A percentile compares a stretch with the other conserved stretches of the same genome.
Conservation (phyloP, 2,329 filamentous ascomycete genomes). For the Microdochium nivale region DNA sequence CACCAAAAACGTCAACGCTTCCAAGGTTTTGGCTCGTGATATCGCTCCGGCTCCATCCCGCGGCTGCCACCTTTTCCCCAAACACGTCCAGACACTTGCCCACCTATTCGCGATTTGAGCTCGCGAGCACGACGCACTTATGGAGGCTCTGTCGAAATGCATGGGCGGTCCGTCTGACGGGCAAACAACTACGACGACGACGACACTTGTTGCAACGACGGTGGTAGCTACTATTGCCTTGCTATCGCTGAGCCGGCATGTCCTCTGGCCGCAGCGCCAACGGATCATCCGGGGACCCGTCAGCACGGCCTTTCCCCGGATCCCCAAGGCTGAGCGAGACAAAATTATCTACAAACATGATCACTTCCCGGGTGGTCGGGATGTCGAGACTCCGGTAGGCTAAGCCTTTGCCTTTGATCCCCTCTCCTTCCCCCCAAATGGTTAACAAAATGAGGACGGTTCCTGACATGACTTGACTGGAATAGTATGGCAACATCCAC, state of each 20-base stretch:
- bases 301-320: constrained; percentile 26
- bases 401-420: too few relatives aligned
- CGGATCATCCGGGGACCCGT: constrained; percentile 35
- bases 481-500: constrained; percentile 63
- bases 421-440: too few relatives aligned
- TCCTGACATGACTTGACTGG: too few relatives aligned
- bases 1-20: background rate
- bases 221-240: constrained; percentile 31
- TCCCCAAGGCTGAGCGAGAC: constrained; percentile 26
- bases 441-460: too few relatives aligned
- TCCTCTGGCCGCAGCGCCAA: constrained; percentile 30
- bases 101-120: background rate
- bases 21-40: background rate
- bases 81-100: background rate
- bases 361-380: constrained; percentile 61
- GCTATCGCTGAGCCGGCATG: constrained; percentile 22
- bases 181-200: background rate
- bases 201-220: constrained; percentile 24
- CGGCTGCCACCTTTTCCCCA: background rate
- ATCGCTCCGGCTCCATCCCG: background rate
- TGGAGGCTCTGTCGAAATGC: background rate
- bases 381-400: constrained; percentile 63
- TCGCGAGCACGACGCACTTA: background rate
- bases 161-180: background rate
- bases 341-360: constrained; percentile 53